These are phyloP conservation scores for Heteromeles arbutifolia DNA, from an alignment of 306 rosid species.

Conservation along the genomic window DNA sequence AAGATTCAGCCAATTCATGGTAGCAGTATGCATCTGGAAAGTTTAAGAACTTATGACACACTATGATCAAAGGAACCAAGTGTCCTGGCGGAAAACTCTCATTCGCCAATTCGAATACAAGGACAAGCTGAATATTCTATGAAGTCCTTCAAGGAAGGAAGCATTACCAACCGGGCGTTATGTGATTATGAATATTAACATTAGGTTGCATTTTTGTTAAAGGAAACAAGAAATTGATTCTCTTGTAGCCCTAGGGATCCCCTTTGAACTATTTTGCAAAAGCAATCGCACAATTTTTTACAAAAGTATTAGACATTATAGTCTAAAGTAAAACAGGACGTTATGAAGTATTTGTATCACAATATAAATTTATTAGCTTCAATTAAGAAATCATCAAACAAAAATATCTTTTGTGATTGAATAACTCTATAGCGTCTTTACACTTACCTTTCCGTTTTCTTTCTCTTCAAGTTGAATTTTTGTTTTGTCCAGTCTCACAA, in stretches of 20 bases:
- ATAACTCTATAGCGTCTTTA: not conserved
- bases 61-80: not conserved
- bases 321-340: not conserved
- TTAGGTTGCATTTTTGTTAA: not conserved
- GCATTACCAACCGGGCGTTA: not conserved
- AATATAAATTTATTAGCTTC: not conserved
- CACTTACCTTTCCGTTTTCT: conserved; percentile 29
- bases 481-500: conserved; percentile 26
- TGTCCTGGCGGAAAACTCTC: not conserved
- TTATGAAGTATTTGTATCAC: not conserved
- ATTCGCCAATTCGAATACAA: not conserved
- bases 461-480: conserved; percentile 24
- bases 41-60: not conserved
- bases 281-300: not conserved
- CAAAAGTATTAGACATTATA: not conserved
- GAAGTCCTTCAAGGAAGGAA: not conserved
- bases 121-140: not conserved
- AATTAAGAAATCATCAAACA: not conserved
- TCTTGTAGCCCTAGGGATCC: not conserved
- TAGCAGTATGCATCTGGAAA: not conserved
- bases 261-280: not conserved
- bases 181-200: not conserved
- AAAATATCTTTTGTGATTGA: not conserved
- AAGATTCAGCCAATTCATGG: not conserved
- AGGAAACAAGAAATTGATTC: not conserved